phyloP scores from a whole-genome alignment of 225 moss, liverwort and hornwort species.

The Ulota crispa region DNA sequence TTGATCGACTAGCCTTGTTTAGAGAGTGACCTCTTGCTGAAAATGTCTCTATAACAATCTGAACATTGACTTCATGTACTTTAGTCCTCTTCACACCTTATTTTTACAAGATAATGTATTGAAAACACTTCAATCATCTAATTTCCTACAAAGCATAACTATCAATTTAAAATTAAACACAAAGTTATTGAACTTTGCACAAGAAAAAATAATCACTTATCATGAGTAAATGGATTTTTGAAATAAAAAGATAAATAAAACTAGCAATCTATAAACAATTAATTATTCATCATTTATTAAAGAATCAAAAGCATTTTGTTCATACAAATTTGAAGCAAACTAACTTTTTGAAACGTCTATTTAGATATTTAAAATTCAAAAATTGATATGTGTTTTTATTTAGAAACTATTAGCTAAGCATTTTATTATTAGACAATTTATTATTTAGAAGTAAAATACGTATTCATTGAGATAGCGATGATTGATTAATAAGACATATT shows the following conservation, averaged over 20 bases:
- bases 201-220: no score
- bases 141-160: not conserved
- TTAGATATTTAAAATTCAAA: not conserved
- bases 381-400: fast-evolving
- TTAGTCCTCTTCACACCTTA: not conserved
- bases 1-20: slow-evolving; percentile 54
- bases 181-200: no score
- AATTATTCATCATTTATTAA: fast-evolving
- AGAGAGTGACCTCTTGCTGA: slow-evolving; percentile 55
- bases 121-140: not conserved
- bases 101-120: fast-evolving
- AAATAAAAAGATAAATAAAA: no score
- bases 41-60: slow-evolving; percentile 64
- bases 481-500: no score
- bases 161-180: not conserved
- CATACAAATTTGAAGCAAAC: no score
- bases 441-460: no score
- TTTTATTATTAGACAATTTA: no score
- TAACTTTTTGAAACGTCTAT: fast-evolving
- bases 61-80: not conserved
- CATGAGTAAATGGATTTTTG: no score
- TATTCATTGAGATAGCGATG: no score
- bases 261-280: no score
- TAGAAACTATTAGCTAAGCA: fast-evolving
- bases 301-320: fast-evolving